Evolutionary conservation across 2,329 filamentous ascomycete genomes (phyloP).

Genomic region (Cercospora sp.): DNA sequence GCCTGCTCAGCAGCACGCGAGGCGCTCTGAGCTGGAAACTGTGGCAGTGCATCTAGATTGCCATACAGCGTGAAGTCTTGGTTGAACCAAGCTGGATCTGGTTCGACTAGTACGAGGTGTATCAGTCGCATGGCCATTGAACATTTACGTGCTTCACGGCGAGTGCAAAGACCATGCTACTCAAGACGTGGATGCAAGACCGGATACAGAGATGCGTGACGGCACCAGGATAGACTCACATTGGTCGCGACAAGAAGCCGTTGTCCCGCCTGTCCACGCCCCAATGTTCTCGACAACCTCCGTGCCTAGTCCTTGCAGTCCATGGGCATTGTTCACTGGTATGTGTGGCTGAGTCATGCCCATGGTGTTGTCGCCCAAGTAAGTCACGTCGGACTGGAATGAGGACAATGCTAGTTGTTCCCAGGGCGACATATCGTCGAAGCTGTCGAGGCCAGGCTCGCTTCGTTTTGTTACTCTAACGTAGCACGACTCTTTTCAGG

Average conservation of each 20-base stretch:
- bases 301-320: not conserved
- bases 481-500: too few relatives aligned
- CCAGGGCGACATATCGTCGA: not conserved
- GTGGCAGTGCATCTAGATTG: not conserved
- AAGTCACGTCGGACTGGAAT: not conserved
- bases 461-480: not conserved
- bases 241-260: not conserved
- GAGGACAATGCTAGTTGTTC: not conserved
- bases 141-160: not conserved
- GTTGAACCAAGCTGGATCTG: not conserved
- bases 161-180: not conserved
- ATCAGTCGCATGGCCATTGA: too few relatives aligned
- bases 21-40: not conserved
- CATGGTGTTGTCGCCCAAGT: not conserved
- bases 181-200: not conserved
- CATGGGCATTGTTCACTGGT: not conserved
- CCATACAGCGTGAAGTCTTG: slow-evolving; percentile 2
- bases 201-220: not conserved
- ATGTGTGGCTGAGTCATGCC: not conserved
- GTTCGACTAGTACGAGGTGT: not conserved
- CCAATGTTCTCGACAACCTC: not conserved
- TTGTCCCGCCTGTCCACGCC: not conserved
- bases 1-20: not conserved
- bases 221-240: not conserved
- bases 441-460: not conserved